A percentile compares a stretch with the other conserved stretches of the same genome.
Evolutionary conservation across 108 stramenopile genomes (phyloP).

Genomic region (Fragilaria crotonensis): DNA sequence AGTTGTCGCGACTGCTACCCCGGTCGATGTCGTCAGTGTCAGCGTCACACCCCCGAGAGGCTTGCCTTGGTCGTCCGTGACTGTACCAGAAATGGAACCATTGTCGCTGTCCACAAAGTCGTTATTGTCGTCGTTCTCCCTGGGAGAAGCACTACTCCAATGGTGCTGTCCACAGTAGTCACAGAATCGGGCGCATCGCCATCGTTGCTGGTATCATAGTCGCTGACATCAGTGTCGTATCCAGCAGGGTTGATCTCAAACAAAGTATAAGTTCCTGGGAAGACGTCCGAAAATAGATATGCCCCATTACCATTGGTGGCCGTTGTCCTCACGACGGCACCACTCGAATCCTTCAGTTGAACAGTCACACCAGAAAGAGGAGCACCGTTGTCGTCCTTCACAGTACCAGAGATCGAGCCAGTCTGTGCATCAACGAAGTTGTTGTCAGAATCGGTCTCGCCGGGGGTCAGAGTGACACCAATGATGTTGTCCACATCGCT

Average conservation of each 20-base stretch:
- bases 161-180: not conserved
- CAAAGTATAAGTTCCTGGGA: not conserved
- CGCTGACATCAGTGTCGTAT: not conserved
- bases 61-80: not conserved
- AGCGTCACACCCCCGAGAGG: not conserved
- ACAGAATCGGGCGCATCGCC: not conserved
- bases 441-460: not conserved
- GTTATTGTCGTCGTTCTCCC: not conserved
- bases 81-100: not conserved
- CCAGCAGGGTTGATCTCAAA: not conserved
- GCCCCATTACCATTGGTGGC: not conserved
- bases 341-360: not conserved
- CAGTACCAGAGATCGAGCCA: not conserved
- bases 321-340: not conserved
- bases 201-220: not conserved
- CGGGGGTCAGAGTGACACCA: not conserved
- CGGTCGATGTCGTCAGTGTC: not conserved
- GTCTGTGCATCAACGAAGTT: not conserved
- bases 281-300: not conserved
- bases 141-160: not conserved
- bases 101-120: not conserved
- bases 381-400: not conserved
- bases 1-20: not conserved
- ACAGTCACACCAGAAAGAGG: not conserved
- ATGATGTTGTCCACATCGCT: not conserved